These are phyloP conservation scores for Fragilaria crotonensis DNA, from an alignment of 108 stramenopile genomes.

Conservation along the genomic window DNA sequence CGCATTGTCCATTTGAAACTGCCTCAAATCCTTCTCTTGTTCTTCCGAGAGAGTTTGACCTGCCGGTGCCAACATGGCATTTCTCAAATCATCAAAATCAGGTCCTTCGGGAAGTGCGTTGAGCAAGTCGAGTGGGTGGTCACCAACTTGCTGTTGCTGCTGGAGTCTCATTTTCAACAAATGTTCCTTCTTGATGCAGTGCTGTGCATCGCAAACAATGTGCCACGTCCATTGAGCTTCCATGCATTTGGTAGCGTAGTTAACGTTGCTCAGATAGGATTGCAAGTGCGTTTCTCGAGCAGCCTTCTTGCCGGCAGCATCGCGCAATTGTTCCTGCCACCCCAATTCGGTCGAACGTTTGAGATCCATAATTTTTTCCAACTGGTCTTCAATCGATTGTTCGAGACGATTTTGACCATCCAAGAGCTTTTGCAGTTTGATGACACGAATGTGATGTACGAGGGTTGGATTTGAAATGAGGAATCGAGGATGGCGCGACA, in stretches of 20 bases:
- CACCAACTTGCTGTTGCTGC: background rate
- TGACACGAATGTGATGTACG: conserved; percentile 26
- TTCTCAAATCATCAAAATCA: background rate
- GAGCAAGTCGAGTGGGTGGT: background rate
- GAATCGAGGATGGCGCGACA: conserved; percentile 23
- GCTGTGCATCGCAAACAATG: conserved; percentile 5
- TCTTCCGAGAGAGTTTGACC: conserved; percentile 7
- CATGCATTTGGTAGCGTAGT: conserved; percentile 5
- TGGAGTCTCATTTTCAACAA: background rate
- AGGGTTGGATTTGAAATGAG: conserved; percentile 20
- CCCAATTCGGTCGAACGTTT: background rate
- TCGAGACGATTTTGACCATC: conserved; percentile 13
- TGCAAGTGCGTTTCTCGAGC: conserved; percentile 31
- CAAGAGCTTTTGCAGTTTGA: conserved; percentile 35
- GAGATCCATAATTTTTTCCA: background rate
- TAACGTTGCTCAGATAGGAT: conserved; percentile 13
- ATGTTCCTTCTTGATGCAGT: background rate
- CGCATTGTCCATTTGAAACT: conserved; percentile 38
- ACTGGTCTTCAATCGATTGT: conserved; percentile 7
- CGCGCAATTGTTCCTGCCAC: conserved; percentile 1
- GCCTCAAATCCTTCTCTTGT: conserved; percentile 18
- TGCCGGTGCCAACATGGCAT: background rate
- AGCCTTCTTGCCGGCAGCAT: conserved; percentile 35
- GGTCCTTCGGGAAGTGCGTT: background rate
- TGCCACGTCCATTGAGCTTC: conserved; percentile 25